Evolutionary conservation across 441 rosid species (phyloP).

Genomic region (Erodium chrysanthum): DNA sequence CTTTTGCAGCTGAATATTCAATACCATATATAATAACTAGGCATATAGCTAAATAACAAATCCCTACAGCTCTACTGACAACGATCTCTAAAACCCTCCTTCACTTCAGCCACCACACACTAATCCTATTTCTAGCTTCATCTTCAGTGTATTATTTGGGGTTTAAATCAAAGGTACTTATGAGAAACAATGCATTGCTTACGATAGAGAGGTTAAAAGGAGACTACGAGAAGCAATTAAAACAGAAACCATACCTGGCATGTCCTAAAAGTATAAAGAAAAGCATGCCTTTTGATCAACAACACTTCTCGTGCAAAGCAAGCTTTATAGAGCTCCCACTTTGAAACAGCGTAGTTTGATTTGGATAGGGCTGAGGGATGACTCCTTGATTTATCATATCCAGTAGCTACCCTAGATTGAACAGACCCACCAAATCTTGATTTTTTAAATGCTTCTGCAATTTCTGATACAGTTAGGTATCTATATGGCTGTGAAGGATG

Average conservation of each 20-base stretch:
- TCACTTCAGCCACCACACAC: not conserved
- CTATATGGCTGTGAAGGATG: slow-evolving; percentile 62
- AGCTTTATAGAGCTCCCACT: slow-evolving; percentile 57
- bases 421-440: slow-evolving; percentile 53
- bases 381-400: slow-evolving; percentile 40
- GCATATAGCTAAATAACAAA: not conserved
- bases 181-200: not conserved
- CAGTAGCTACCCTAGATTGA: slow-evolving; percentile 36
- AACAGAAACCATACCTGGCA: slow-evolving; percentile 46
- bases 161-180: not conserved
- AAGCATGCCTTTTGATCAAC: slow-evolving; percentile 55
- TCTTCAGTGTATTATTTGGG: not conserved
- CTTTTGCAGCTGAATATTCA: not conserved
- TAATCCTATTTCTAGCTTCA: not conserved
- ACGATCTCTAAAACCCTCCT: not conserved
- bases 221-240: not conserved
- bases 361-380: slow-evolving; percentile 57
- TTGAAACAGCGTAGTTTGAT: slow-evolving; percentile 56
- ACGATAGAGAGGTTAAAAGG: not conserved
- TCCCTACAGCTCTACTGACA: not conserved
- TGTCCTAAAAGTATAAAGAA: slow-evolving; percentile 76
- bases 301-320: slow-evolving; percentile 62
- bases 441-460: slow-evolving; percentile 54
- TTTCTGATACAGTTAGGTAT: slow-evolving; percentile 50
- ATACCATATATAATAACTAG: not conserved